Evolutionary conservation across 2,329 filamentous ascomycete genomes (phyloP).

Genomic region (Hymenoscyphus repandus): DNA sequence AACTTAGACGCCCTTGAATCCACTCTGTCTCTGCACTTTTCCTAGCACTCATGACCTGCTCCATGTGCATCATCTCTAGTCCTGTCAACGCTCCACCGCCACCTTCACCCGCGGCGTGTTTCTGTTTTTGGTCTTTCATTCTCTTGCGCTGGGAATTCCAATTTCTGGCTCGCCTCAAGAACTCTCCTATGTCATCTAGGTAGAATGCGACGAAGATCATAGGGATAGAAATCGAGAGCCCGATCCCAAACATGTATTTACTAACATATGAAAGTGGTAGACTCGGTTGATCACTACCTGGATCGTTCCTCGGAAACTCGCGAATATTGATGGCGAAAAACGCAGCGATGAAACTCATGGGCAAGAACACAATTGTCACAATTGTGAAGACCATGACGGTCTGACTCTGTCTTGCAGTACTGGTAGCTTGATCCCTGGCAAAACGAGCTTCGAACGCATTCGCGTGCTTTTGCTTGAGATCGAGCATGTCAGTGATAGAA

Average conservation of each 20-base stretch:
- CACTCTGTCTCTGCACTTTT: conserved; percentile 22
- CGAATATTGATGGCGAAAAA: conserved; percentile 26
- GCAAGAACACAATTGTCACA: conserved; percentile 31
- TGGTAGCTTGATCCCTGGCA: conserved; percentile 24
- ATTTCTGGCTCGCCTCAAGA: conserved; percentile 5
- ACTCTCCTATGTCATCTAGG: conserved; percentile 19
- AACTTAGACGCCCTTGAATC: conserved; percentile 17
- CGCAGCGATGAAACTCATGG: conserved; percentile 25
- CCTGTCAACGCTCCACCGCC: neutral
- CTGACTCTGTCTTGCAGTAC: conserved; percentile 26
- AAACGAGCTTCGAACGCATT: conserved; percentile 29
- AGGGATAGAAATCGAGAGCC: conserved; percentile 22
- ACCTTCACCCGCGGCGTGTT: neutral
- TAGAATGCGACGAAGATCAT: conserved; percentile 23
- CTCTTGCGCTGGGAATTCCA: neutral
- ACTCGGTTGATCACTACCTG: conserved; percentile 1
- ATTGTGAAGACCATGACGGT: conserved; percentile 32
- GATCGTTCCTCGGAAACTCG: conserved; percentile 17
- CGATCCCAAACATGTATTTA: conserved; percentile 28
- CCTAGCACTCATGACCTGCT: conserved; percentile 18
- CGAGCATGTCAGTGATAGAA: conserved; percentile 61
- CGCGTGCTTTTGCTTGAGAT: conserved; percentile 28
- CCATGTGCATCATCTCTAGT: conserved; percentile 14
- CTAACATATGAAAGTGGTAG: conserved; percentile 20
- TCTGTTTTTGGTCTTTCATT: neutral